These are phyloP conservation scores for Psilocybe subaeruginosa DNA, from an alignment of 768 basidiomycete genomes.

Conservation along the genomic window DNA sequence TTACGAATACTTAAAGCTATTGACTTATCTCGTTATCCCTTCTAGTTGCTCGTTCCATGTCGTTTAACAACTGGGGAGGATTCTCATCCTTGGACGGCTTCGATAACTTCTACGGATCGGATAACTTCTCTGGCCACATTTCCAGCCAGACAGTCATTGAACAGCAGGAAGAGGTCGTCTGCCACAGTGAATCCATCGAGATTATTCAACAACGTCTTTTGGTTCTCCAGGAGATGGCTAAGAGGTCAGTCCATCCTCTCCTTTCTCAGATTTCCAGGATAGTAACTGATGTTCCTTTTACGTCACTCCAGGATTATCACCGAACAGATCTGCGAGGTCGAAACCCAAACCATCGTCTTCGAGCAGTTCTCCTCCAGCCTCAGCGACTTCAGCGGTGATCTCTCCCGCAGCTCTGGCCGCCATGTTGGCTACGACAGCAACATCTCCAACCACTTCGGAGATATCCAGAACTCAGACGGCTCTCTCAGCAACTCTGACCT, in stretches of 20 bases:
- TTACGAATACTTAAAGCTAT: not conserved
- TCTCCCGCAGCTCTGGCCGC: conserved; percentile 37
- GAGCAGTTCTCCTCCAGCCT: conserved; percentile 42
- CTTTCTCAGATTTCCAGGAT: not conserved
- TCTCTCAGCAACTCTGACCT: conserved; percentile 38
- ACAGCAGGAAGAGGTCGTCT: conserved; percentile 39
- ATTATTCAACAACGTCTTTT: conserved; percentile 52
- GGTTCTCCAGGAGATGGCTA: conserved; percentile 48
- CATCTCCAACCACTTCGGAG: conserved; percentile 35
- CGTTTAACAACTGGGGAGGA: conserved; percentile 42
- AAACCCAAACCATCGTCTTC: conserved; percentile 48
- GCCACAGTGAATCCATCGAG: conserved; percentile 37
- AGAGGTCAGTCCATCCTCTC: conserved; percentile 32
- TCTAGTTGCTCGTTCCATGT: conserved; percentile 13
- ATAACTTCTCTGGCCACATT: conserved; percentile 43
- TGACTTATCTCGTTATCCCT: not conserved
- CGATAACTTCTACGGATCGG: conserved; percentile 48
- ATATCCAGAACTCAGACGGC: conserved; percentile 36
- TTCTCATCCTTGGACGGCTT: conserved; percentile 38
- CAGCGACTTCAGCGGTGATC: conserved; percentile 38
- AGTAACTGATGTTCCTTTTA: not conserved
- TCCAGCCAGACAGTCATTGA: conserved; percentile 28
- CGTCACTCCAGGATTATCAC: conserved; percentile 38
- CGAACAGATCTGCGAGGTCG: conserved; percentile 52
- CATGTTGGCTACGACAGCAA: conserved; percentile 40